Evolutionary conservation across 805 yeast genomes (phyloP), one percentile per base, ranked within the genome.

Genomic region (Ogataea haglerorum): DNA sequence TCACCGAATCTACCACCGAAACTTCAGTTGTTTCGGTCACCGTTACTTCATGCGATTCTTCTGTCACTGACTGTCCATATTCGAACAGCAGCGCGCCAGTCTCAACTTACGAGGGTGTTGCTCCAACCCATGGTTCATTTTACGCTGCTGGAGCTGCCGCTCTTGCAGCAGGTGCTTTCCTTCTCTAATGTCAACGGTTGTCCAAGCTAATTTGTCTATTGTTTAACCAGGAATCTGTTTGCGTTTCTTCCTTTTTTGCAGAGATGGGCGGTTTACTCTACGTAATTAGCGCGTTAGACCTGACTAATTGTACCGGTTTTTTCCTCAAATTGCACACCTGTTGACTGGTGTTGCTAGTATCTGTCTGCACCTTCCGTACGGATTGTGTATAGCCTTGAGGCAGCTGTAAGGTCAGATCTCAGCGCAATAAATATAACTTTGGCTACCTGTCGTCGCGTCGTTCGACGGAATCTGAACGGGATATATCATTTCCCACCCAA

Each of bases 1-100:
- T 55, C 21, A 34, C 40, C 19, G 30, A 41, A 27, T 48, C 73
- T 49, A 54, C 57, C 36, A 60, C 58, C 52, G 54, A 57, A 29
- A 51, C 56, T 48, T 45, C 64, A 45, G 69, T 70, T 49, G 53
- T 48, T 15, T 57, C 67, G 42, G 65, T 61, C 34, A 69, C 68
- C 43, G 64, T 68, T 53, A 52, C 64, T 36, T 67, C 63, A 36
- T 60, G 63, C 53, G 64, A 56, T 39, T 58, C 62, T 40, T 54
- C 65, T 48, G 67, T 68, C 52, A 59, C 64, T 29, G 56, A 51
- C 52, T 58, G 61, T 38, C 61, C 61, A 40, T 38, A 31, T 38
- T 17, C 38, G 17, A 44, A 41, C 33, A 30, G 36, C 31, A 37
- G 31, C 22, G 40, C 61, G 45, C 47, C 63, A 38, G 49, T 64